phyloP scores from a whole-genome alignment of 2,329 filamentous ascomycete genomes.

The Epichloe coenophiala region DNA sequence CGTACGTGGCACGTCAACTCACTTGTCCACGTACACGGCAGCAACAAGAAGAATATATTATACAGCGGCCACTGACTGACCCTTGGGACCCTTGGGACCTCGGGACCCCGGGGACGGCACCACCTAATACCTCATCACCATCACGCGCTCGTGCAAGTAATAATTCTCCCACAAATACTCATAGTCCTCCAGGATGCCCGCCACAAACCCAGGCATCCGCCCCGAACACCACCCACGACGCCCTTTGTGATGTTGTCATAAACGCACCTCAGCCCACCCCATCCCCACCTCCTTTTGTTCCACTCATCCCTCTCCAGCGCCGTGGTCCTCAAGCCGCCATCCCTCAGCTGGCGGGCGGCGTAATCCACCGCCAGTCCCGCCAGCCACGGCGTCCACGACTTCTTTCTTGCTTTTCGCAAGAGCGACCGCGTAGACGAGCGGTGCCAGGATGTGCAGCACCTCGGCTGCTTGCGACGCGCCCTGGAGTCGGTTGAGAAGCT shows the following conservation, averaged over 20 bases:
- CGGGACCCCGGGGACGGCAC: no score
- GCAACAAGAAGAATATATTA: no score
- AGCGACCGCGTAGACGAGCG: conserved; percentile 72
- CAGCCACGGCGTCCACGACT: conserved; percentile 85
- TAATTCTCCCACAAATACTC: conserved; percentile 98
- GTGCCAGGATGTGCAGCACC: conserved; percentile 80
- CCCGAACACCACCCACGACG: conserved; percentile 57
- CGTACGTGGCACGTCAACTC: no score
- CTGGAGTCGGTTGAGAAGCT: conserved; percentile 70
- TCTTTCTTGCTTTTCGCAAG: conserved; percentile 60
- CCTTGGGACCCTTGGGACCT: no score
- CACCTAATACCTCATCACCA: background rate
- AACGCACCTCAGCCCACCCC: conserved; percentile 85
- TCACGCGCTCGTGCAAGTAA: conserved; percentile 57
- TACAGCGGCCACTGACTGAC: background rate
- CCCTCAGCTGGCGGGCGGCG: conserved; percentile 67
- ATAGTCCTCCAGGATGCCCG: conserved; percentile 85
- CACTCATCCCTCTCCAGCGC: conserved; percentile 83
- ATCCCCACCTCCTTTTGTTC: conserved; percentile 76
- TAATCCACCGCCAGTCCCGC: conserved; percentile 76
- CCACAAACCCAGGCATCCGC: conserved; percentile 67
- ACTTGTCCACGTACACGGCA: no score
- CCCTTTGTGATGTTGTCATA: conserved; percentile 77
- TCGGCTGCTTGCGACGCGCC: conserved; percentile 68
- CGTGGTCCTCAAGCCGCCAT: conserved; percentile 68